Evolutionary conservation across 345 rosid species (phyloP).

Genomic region (Populus nigra): DNA sequence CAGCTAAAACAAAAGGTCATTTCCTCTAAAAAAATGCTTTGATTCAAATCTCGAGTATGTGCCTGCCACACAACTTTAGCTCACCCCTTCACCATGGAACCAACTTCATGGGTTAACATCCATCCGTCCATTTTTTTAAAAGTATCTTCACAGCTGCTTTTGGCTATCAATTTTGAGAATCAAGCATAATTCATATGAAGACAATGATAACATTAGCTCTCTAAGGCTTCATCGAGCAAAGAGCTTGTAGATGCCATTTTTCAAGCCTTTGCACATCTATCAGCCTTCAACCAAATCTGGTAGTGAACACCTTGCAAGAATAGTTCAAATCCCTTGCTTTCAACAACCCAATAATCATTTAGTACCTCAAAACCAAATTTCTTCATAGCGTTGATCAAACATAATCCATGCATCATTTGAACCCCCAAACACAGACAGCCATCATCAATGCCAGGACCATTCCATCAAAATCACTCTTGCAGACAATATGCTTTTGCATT

Average conservation of each 20-base stretch:
- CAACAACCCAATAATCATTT: too few species aligned
- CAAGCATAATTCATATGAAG: neutral
- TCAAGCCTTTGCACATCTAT: neutral
- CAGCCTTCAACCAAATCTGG: neutral
- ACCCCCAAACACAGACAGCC: neutral
- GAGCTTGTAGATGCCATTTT: neutral
- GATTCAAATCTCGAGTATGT: neutral
- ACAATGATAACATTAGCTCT: neutral
- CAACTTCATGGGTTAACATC: neutral
- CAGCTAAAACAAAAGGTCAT: neutral
- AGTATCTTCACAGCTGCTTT: neutral
- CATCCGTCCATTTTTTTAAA: too few species aligned
- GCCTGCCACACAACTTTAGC: neutral
- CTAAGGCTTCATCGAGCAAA: neutral
- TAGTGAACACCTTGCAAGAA: neutral
- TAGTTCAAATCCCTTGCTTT: too few species aligned
- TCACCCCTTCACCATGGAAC: neutral
- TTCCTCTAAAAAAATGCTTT: neutral
- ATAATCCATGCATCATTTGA: too few species aligned
- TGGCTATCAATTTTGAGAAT: neutral
- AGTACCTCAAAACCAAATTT: too few species aligned
- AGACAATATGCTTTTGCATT: too few species aligned
- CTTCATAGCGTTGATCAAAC: too few species aligned
- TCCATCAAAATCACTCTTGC: neutral
- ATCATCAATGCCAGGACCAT: neutral